phyloP scores from a whole-genome alignment of 441 rosid species.

The Caryocar brasiliense region DNA sequence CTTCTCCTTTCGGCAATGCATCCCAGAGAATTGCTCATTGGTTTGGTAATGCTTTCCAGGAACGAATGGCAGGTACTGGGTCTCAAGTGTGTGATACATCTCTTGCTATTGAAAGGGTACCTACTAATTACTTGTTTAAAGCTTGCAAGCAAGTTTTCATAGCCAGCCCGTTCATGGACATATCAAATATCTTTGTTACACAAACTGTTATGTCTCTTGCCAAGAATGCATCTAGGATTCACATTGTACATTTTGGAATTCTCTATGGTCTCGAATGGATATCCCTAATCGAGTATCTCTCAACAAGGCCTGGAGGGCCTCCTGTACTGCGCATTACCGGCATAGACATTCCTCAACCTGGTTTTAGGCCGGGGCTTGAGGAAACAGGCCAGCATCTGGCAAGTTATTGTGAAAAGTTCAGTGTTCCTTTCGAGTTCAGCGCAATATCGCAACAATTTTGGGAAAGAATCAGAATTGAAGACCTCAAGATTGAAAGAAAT shows the following conservation, averaged over 20 bases:
- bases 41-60: constrained; percentile 73
- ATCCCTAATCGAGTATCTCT: constrained; percentile 36
- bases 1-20: constrained; percentile 70
- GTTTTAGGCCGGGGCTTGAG: constrained; percentile 54
- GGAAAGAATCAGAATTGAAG: constrained; percentile 58
- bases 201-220: constrained; percentile 27
- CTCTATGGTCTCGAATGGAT: constrained; percentile 66
- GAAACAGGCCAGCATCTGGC: constrained; percentile 51
- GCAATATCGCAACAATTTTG: constrained; percentile 55
- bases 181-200: constrained; percentile 31
- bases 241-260: constrained; percentile 72
- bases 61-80: constrained; percentile 69
- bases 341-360: constrained; percentile 48
- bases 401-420: constrained; percentile 40
- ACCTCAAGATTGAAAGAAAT: constrained; percentile 42
- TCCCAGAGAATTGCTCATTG: constrained; percentile 72
- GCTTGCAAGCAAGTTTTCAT: constrained; percentile 45
- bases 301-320: constrained; percentile 40
- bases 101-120: constrained; percentile 34
- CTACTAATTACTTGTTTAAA: constrained; percentile 59
- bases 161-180: constrained; percentile 32
- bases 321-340: constrained; percentile 61
- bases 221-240: constrained; percentile 30
- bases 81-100: constrained; percentile 44
- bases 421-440: constrained; percentile 52